These are phyloP conservation scores for Petunia axillaris DNA, from an alignment of 257 asterid species.

Conservation along the genomic window DNA sequence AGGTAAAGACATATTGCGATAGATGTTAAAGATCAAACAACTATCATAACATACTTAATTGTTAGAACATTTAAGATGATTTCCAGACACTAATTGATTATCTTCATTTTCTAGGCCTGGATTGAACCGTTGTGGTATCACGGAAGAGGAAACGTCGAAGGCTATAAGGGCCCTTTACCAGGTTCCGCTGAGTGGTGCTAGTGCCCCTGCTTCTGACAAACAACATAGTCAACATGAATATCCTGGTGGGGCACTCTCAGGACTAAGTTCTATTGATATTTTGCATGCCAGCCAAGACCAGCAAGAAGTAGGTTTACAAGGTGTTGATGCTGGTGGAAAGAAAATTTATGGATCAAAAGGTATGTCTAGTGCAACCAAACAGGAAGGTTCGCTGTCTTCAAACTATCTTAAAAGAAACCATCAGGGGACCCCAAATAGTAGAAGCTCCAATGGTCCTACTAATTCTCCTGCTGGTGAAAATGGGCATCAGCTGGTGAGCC, in stretches of 20 bases:
- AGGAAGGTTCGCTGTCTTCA: constrained; percentile 61
- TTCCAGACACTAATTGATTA: constrained; percentile 29
- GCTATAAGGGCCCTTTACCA: constrained; percentile 82
- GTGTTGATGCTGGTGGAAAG: constrained; percentile 51
- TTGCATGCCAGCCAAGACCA: constrained; percentile 47
- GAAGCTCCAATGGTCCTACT: constrained; percentile 45
- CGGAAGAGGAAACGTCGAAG: constrained; percentile 83
- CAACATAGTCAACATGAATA: constrained; percentile 46
- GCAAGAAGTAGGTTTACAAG: constrained; percentile 48
- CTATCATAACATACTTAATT: constrained; percentile 20
- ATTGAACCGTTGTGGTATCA: constrained; percentile 82
- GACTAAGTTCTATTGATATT: constrained; percentile 51
- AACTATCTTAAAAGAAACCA: constrained; percentile 52
- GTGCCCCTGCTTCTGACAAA: constrained; percentile 49
- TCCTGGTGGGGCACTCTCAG: constrained; percentile 45
- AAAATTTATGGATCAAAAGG: constrained; percentile 59
- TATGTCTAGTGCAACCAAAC: constrained; percentile 45
- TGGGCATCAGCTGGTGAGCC: constrained; percentile 48
- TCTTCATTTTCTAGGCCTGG: constrained; percentile 69
- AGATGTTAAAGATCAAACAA: constrained; percentile 1
- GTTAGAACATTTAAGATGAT: constrained; percentile 28
- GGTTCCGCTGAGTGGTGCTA: constrained; percentile 52
- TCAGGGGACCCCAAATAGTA: constrained; percentile 45
- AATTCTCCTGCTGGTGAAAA: constrained; percentile 55
- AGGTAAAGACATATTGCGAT: not conserved